A percentile compares a stretch with the other conserved stretches of the same genome.
Conservation (phyloP, 768 basidiomycete genomes). For the Leucosporidium scottii region DNA sequence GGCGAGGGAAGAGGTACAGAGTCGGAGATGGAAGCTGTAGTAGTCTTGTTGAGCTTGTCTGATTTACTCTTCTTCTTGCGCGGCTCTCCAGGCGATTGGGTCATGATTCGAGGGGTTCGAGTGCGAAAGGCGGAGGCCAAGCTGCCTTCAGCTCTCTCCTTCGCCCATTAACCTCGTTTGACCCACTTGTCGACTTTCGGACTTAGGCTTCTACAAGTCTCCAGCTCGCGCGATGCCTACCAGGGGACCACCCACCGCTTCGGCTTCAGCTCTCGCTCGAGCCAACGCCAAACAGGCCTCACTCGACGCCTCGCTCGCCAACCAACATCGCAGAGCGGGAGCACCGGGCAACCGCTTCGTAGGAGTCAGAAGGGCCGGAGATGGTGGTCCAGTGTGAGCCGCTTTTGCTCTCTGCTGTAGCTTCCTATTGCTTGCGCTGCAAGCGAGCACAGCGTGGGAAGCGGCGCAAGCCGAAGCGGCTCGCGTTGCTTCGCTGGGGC, state of each 20-base stretch:
- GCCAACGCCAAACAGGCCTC: constrained; percentile 28
- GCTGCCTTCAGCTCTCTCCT: not conserved
- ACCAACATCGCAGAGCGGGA: constrained; percentile 12
- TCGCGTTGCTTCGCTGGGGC: too few species aligned
- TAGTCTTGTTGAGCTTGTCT: not conserved
- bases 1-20: not conserved
- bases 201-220: not conserved
- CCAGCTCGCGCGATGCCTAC: constrained; percentile 13
- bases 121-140: not conserved
- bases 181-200: not conserved
- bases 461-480: too few species aligned
- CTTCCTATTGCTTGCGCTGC: too few species aligned
- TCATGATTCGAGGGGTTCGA: not conserved
- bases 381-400: constrained; percentile 25
- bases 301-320: constrained; percentile 19
- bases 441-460: too few species aligned
- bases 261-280: constrained; percentile 15
- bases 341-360: constrained; percentile 16
- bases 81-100: not conserved
- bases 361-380: constrained; percentile 22
- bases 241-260: constrained; percentile 21
- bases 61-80: not conserved
- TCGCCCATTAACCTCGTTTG: not conserved
- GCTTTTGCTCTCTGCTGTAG: too few species aligned
- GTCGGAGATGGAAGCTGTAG: not conserved